phyloP scores from a whole-genome alignment of 2,329 filamentous ascomycete genomes.

The Penicillium oxalicum region DNA sequence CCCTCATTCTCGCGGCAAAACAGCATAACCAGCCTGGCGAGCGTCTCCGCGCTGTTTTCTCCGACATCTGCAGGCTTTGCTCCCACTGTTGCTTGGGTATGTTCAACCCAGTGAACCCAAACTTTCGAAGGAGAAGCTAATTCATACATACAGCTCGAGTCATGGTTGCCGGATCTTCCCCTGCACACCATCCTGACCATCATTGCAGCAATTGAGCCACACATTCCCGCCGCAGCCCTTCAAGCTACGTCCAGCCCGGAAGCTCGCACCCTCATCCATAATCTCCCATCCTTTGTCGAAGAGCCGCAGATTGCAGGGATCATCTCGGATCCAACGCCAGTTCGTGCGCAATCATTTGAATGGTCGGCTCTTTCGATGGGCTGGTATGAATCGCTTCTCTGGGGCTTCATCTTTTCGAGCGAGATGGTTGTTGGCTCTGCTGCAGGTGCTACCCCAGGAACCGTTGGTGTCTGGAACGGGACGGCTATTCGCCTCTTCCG shows the following conservation, averaged over 20 bases:
- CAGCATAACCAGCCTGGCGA: slow-evolving; percentile 73
- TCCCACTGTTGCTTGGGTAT: slow-evolving; percentile 69
- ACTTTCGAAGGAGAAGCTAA: slow-evolving; percentile 8
- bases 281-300: slow-evolving; percentile 40
- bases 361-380: slow-evolving; percentile 86
- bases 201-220: slow-evolving; percentile 56
- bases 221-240: slow-evolving; percentile 45
- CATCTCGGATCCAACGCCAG: slow-evolving; percentile 60
- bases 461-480: slow-evolving; percentile 89
- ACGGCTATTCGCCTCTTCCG: slow-evolving; percentile 83
- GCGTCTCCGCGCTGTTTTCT: slow-evolving; percentile 55
- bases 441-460: slow-evolving; percentile 60
- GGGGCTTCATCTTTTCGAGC: slow-evolving; percentile 84
- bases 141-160: slow-evolving; percentile 60
- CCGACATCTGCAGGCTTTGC: slow-evolving; percentile 58
- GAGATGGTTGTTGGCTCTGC: slow-evolving; percentile 64
- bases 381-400: slow-evolving; percentile 93
- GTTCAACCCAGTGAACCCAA: slow-evolving; percentile 12
- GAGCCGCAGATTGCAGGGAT: slow-evolving; percentile 61
- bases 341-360: slow-evolving; percentile 83
- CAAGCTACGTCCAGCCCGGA: slow-evolving; percentile 36
- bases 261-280: slow-evolving; percentile 38
- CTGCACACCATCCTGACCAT: slow-evolving; percentile 78
- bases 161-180: slow-evolving; percentile 85
- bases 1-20: slow-evolving; percentile 85